A percentile compares a stretch with the other conserved stretches of the same genome.
phyloP scores from a whole-genome alignment of 2,329 filamentous ascomycete species.

The Chaetomium sp. region DNA sequence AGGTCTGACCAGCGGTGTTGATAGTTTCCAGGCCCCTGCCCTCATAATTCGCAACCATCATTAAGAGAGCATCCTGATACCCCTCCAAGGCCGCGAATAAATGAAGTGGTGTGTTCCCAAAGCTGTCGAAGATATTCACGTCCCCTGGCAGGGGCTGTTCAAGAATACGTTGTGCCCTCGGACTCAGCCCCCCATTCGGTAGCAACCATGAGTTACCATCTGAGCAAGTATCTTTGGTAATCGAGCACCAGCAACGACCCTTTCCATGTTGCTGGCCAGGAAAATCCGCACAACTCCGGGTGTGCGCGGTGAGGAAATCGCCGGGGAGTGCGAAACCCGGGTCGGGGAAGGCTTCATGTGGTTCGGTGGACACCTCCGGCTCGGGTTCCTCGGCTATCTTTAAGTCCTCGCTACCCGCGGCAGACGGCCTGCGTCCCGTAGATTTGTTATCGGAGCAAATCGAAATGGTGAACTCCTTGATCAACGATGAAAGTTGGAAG shows the following conservation, averaged over 20 bases:
- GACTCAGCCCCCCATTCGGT: constrained; percentile 26
- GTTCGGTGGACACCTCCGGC: neutral
- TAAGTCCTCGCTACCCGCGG: constrained; percentile 4
- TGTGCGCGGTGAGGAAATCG: constrained; percentile 39
- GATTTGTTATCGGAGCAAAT: constrained; percentile 16
- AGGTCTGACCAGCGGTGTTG: constrained; percentile 44
- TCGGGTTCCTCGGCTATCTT: neutral
- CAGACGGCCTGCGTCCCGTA: constrained; percentile 8
- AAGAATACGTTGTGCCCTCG: constrained; percentile 20
- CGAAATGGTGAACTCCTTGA: constrained; percentile 24
- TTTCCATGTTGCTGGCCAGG: constrained; percentile 24
- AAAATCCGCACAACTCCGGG: constrained; percentile 22
- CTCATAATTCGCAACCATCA: constrained; percentile 20
- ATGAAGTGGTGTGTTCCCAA: constrained; percentile 44
- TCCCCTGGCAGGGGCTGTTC: constrained; percentile 15
- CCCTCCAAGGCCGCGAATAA: constrained; percentile 37
- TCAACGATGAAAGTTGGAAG: constrained; percentile 22
- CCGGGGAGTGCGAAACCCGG: constrained; percentile 38
- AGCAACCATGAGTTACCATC: constrained; percentile 25
- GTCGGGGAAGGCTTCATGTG: constrained; percentile 21
- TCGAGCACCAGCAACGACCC: constrained; percentile 29
- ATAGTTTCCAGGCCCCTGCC: constrained; percentile 23
- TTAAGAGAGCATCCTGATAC: constrained; percentile 26
- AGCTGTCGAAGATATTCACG: constrained; percentile 34
- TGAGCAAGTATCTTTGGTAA: constrained; percentile 24